phyloP scores from a whole-genome alignment of 306 rosid species.

The Cicer pinnatifidum region DNA sequence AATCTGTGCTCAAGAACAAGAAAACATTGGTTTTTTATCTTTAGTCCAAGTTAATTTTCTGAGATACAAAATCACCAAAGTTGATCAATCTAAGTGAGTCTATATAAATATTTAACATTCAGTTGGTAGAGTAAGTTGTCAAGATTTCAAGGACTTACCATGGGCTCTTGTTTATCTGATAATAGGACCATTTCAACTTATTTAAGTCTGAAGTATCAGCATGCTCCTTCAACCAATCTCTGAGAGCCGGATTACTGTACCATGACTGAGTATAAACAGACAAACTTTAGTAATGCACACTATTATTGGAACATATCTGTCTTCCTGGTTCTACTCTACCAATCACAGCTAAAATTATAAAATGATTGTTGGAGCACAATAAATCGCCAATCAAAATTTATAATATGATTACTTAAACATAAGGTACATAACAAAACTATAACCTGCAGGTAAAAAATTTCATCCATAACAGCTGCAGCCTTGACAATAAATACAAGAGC shows the following conservation, averaged over 20 bases:
- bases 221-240: constrained; percentile 86
- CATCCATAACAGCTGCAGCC: constrained; percentile 85
- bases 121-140: constrained; percentile 7
- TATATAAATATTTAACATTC: background rate
- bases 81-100: background rate
- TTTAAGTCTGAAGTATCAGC: constrained; percentile 72
- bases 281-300: constrained; percentile 41
- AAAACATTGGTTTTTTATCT: background rate
- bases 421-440: constrained; percentile 14
- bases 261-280: constrained; percentile 63
- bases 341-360: constrained; percentile 23
- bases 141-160: constrained; percentile 65
- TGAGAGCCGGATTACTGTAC: constrained; percentile 78
- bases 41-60: constrained; percentile 23
- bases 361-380: constrained; percentile 20
- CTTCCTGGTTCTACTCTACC: constrained; percentile 28
- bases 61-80: background rate
- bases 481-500: constrained; percentile 69
- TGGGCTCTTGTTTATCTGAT: constrained; percentile 80
- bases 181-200: constrained; percentile 88
- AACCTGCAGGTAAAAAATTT: constrained; percentile 83
- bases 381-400: constrained; percentile 39
- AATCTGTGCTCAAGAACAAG: constrained; percentile 20
- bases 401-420: constrained; percentile 9
- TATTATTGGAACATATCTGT: constrained; percentile 26